Evolutionary conservation across 148 eudicot species (phyloP).

Genomic region (Heliamphora exappendiculata): DNA sequence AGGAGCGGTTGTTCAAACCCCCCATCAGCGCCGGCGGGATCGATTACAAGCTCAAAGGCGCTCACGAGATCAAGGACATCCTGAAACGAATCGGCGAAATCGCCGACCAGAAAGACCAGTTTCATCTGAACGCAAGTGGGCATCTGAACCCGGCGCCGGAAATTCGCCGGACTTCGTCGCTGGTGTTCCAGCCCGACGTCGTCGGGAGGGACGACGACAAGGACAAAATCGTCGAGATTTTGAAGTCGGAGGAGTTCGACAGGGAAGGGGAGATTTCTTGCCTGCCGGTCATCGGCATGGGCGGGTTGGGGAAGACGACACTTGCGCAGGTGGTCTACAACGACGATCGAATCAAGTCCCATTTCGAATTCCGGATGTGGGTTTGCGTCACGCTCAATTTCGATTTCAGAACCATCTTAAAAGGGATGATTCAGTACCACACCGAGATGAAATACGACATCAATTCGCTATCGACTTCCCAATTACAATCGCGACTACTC

Average conservation of each 20-base stretch:
- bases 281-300: conserved; percentile 26
- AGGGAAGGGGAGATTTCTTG: conserved; percentile 10
- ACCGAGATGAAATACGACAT: conserved; percentile 22
- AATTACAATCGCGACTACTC: conserved; percentile 9
- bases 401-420: conserved; percentile 16
- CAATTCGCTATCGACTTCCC: neutral
- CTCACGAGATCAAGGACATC: conserved; percentile 10
- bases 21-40: conserved; percentile 8
- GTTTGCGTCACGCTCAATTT: conserved; percentile 18
- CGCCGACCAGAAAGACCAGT: conserved; percentile 2
- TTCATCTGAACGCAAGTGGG: conserved; percentile 11
- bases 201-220: conserved; percentile 27
- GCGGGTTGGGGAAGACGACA: conserved; percentile 34
- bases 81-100: conserved; percentile 10
- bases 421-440: conserved; percentile 23
- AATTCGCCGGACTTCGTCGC: neutral
- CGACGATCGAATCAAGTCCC: conserved; percentile 9
- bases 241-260: conserved; percentile 1
- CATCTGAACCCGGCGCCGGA: neutral
- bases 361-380: conserved; percentile 24
- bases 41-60: neutral
- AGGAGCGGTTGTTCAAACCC: neutral
- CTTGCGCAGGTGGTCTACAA: conserved; percentile 23
- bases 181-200: conserved; percentile 4
- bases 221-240: conserved; percentile 8